Percentiles rank a stretch among this genome's conserved stretches.
phyloP scores from a whole-genome alignment of 2,329 filamentous ascomycete species.

The Phymatotrichopsis omnivora region DNA sequence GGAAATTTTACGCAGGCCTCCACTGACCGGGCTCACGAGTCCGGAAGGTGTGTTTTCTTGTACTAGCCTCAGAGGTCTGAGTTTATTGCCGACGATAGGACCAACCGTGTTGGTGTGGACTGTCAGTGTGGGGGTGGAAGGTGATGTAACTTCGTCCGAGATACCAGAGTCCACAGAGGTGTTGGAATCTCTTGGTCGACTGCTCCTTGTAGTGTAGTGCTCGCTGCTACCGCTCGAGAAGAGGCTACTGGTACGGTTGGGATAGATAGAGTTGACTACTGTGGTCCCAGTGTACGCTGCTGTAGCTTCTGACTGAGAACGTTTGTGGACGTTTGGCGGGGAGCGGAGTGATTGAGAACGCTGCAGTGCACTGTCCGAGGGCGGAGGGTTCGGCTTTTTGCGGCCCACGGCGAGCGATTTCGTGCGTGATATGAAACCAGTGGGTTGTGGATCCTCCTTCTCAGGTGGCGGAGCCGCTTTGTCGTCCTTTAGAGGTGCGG shows the following conservation, averaged over 20 bases:
- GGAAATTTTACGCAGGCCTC: conserved; percentile 27
- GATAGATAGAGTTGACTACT: conserved; percentile 27
- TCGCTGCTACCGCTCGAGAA: conserved; percentile 21
- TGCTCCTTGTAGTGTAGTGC: conserved; percentile 19
- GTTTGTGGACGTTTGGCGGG: conserved; percentile 36
- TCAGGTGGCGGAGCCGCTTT: conserved; percentile 51
- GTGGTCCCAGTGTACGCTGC: conserved; percentile 24
- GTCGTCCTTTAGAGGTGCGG: conserved; percentile 46
- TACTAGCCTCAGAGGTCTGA: conserved; percentile 75
- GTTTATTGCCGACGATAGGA: conserved; percentile 55
- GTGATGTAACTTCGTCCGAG: conserved; percentile 15
- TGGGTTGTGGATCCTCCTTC: conserved; percentile 36
- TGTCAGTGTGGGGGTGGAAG: conserved; percentile 41
- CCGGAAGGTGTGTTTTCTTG: conserved; percentile 52
- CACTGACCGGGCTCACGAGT: conserved; percentile 14
- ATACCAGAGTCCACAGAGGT: conserved; percentile 23
- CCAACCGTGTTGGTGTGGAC: conserved; percentile 17
- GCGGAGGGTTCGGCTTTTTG: conserved; percentile 30
- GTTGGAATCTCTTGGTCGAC: conserved; percentile 23
- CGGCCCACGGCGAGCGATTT: conserved; percentile 47
- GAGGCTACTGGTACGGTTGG: conserved; percentile 27
- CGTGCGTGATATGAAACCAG: conserved; percentile 46
- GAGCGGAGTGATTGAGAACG: conserved; percentile 37
- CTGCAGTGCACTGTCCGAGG: conserved; percentile 40
- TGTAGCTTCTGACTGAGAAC: conserved; percentile 41